Evolutionary conservation across 83 land plant genomes (phyloP).

Genomic region (Picea abies): DNA sequence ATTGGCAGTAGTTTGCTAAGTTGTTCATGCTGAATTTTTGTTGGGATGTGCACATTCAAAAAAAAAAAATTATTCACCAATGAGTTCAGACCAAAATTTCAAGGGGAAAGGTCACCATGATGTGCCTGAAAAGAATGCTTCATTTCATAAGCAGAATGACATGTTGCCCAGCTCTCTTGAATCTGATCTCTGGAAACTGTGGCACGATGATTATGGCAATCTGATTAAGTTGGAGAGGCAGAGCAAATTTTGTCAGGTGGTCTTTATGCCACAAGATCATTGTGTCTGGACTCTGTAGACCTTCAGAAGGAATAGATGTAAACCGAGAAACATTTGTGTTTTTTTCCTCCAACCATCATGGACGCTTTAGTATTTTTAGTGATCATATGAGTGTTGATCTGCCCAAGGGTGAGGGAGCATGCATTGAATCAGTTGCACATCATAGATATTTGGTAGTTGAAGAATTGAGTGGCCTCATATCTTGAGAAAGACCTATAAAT

Average conservation of each 20-base stretch:
- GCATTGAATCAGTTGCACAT: no score
- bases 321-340: constrained; percentile 40
- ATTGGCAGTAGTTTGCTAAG: no score
- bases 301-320: constrained; percentile 32
- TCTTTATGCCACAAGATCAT: constrained; percentile 79
- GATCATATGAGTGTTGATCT: no score
- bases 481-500: no score
- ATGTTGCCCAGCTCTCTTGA: background rate
- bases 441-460: no score
- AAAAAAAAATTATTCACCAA: background rate
- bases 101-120: constrained; percentile 8
- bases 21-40: no score
- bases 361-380: no score
- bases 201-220: constrained; percentile 96
- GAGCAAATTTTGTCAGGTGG: constrained; percentile 88
- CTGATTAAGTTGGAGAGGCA: constrained; percentile 96
- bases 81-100: background rate
- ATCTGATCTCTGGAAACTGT: constrained; percentile 78
- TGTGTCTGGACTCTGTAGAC: constrained; percentile 57
- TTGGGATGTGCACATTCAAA: no score
- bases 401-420: no score
- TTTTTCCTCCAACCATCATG: no score
- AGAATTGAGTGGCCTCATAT: no score
- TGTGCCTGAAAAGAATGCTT: constrained; percentile 7
- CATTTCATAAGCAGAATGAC: background rate